Evolutionary conservation across 1,139 yeast genomes (phyloP), one percentile per base, ranked within the genome.

Genomic region (Geotrichum bryndzae): DNA sequence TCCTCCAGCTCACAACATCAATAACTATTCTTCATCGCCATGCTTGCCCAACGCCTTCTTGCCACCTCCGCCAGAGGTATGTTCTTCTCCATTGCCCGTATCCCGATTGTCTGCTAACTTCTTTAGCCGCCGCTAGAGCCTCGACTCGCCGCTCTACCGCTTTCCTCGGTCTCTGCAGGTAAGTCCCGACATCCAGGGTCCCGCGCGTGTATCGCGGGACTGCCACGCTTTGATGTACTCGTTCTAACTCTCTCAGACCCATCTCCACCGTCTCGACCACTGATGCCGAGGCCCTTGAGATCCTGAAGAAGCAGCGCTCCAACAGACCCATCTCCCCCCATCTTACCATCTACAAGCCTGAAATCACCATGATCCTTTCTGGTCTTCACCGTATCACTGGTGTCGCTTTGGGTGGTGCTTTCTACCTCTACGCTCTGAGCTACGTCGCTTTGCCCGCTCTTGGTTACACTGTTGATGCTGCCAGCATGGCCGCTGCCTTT

Each of bases 321-420:
- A 83, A 85, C 78, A 86, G 99, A 79, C 99, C 99, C 55, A 78
- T 83, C 48, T 91, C 97, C 53, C 99, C 99, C 63, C 96, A 94
- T 76, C 82, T 94, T 74, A 78, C 85, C 64, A 92, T 94, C 73
- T 94, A 92, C 79, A 81, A 90, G 79, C 95, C 95, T 60, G 97
- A 94, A 79, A 76, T 92, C 68, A 90, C 98, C 54, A 83, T 87
- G 88, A 77, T 83, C 67, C 75, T 94, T 73, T 92, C 98, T 4
- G 79, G 87, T 50, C 75, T 87, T 66, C 98, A 94, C 78, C 87
- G 99, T 82, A 77, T 94, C 70, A 84, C 96, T 56, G 97, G 98
- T 74, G 88, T 91, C 38, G 84, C 85, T 57, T 78, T 94, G 74
- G 97, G 92, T 53, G 85, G 81, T 64, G 86, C 69, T 18, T 66